phyloP scores from a whole-genome alignment of 2,329 filamentous ascomycete species.

The Trichoderma sp. region DNA sequence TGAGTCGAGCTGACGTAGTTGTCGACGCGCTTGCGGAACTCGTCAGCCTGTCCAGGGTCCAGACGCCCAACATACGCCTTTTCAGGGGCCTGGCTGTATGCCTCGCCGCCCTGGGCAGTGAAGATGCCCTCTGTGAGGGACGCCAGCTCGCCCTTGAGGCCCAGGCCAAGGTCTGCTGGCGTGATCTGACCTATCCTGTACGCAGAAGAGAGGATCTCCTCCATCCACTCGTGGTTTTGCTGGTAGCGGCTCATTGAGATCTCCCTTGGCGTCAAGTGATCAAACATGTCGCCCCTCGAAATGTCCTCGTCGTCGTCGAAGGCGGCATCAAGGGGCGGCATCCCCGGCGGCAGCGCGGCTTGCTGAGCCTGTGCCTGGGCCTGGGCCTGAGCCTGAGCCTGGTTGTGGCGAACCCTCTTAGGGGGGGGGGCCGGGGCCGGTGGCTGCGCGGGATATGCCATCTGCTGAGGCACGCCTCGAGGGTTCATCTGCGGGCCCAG shows the following conservation, averaged over 20 bases:
- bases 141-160: slow-evolving; percentile 79
- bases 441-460: slow-evolving; percentile 63
- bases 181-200: slow-evolving; percentile 84
- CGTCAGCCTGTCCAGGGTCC: slow-evolving; percentile 74
- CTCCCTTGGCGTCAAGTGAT: slow-evolving; percentile 84
- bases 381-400: slow-evolving; percentile 42
- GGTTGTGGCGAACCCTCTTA: slow-evolving; percentile 56
- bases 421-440: slow-evolving; percentile 53
- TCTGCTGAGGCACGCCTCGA: slow-evolving; percentile 58
- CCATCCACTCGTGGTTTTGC: slow-evolving; percentile 99
- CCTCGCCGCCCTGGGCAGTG: slow-evolving; percentile 61
- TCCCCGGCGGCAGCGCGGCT: slow-evolving; percentile 35
- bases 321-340: slow-evolving; percentile 46
- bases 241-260: slow-evolving; percentile 85
- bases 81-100: slow-evolving; percentile 50
- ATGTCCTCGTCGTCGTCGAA: slow-evolving; percentile 91
- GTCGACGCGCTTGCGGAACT: slow-evolving; percentile 78
- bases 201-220: slow-evolving; percentile 89
- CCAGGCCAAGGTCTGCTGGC: slow-evolving; percentile 83
- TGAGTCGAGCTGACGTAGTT: slow-evolving; percentile 73
- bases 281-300: slow-evolving; percentile 83
- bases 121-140: slow-evolving; percentile 84
- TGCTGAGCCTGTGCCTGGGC: slow-evolving; percentile 43
- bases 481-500: slow-evolving; percentile 52
- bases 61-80: slow-evolving; percentile 65